Evolutionary conservation across 2,329 filamentous ascomycete species (phyloP).

Genomic region (Aspergillus costaricaensis): DNA sequence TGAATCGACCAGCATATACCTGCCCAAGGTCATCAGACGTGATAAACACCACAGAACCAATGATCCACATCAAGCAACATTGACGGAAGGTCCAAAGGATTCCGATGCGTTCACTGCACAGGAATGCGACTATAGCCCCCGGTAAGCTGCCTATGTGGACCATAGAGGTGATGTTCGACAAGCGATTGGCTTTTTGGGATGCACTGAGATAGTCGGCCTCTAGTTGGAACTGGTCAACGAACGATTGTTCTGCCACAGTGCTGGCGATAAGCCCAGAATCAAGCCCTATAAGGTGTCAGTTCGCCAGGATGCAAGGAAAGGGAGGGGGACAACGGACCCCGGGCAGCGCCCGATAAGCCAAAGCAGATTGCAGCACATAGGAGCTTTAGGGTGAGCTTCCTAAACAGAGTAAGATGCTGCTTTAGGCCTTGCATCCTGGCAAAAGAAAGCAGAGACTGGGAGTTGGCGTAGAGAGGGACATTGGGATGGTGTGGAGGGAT

Average conservation of each 20-base stretch:
- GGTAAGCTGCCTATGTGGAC: conserved; percentile 43
- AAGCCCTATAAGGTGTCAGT: conserved; percentile 14
- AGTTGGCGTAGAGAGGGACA: background rate
- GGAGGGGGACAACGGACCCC: background rate
- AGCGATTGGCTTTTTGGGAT: conserved; percentile 31
- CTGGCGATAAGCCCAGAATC: conserved; percentile 27
- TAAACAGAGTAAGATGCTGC: background rate
- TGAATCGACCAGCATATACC: conserved; percentile 35
- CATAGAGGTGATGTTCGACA: conserved; percentile 44
- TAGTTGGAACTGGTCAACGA: conserved; percentile 20
- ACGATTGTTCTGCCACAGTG: conserved; percentile 23
- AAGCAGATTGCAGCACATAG: conserved; percentile 6
- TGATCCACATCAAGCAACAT: conserved; percentile 22
- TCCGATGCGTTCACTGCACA: conserved; percentile 32
- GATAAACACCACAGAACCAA: conserved; percentile 36
- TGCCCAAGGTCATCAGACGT: conserved; percentile 30
- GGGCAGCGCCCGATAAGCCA: conserved; percentile 6
- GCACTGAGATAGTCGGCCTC: conserved; percentile 12
- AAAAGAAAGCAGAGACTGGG: background rate
- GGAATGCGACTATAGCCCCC: conserved; percentile 36
- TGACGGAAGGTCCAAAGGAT: conserved; percentile 26
- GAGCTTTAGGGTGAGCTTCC: conserved; percentile 1
- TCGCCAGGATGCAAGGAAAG: background rate
- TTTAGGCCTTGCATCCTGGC: background rate
- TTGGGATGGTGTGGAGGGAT: background rate